Evolutionary conservation across 1,139 yeast species (phyloP), one percentile per base, ranked within the genome.

Genomic region (Candida buenavistaensis): DNA sequence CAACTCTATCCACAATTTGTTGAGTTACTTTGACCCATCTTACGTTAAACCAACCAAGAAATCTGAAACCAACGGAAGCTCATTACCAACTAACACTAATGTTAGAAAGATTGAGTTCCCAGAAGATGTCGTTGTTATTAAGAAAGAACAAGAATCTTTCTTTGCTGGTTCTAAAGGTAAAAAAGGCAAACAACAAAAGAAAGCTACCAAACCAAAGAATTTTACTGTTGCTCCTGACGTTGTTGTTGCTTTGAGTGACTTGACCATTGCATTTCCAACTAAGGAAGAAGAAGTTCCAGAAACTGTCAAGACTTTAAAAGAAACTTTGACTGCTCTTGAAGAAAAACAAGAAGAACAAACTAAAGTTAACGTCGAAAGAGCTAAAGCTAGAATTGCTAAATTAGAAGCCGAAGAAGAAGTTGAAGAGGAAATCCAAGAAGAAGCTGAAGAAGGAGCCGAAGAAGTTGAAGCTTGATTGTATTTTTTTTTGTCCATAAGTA

Each of bases 271-370:
- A 36, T 79, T 90, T 49, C 99, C 99, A 55, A 72, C 82, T 43
- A 76, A 82, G 52, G 69, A 77, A 49, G 94, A 82, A 17, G 95
- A 86, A 38, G 81, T 85, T 46, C 72, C 83, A 31, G 64, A 64
- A 35, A 79, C 95, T 45, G 62, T 86, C 51, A 79, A 72, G 41
- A 71, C 79, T 50, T 78, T 92, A 64, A 80, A 82, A 71, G 78
- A 74, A 52, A 89, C 94, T 62, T 77, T 87, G 57, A 70, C 68
- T 36, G 81, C 80, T 47, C 85, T 78, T 64, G 71, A 76, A 61
- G 75, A 75, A 35, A 81, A 82, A 63, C 95, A 89, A 68, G 90
- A 81, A 42, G 86, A 80, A 44, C 89, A 82, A 56, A 88, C 97
- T 42, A 75, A 80, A 59, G 77, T 75, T 59, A 83, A 85, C 60